Evolutionary conservation across 2,329 filamentous ascomycete species (phyloP).

Genomic region (Trichoderma harzianum): DNA sequence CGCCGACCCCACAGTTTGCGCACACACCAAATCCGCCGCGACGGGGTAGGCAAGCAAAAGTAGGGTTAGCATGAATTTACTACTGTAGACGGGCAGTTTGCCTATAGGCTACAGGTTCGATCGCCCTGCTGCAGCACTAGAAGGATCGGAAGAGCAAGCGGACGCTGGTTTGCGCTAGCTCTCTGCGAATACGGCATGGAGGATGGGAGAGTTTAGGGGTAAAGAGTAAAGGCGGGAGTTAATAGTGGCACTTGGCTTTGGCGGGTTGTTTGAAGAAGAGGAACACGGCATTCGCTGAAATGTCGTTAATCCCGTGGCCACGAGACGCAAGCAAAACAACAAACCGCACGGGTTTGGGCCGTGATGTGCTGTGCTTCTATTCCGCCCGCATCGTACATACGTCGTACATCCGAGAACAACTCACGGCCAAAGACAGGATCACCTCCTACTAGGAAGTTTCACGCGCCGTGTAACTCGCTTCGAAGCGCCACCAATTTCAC

Average conservation of each 20-base stretch:
- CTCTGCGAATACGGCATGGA: slow-evolving; percentile 4
- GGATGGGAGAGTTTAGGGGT: not conserved
- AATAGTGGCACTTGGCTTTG: not conserved
- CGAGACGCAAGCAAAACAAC: not conserved
- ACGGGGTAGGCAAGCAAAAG: not conserved
- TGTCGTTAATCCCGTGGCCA: not conserved
- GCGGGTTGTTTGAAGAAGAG: not conserved
- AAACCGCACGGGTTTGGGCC: not conserved
- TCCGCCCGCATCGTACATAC: not conserved
- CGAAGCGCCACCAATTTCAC: not conserved
- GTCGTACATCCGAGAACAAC: not conserved
- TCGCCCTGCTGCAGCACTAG: not conserved
- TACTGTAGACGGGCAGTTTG: not conserved
- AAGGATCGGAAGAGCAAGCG: not conserved
- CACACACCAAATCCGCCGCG: not conserved
- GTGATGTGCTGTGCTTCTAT: not conserved
- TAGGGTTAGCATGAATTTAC: not conserved
- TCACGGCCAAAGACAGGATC: not conserved
- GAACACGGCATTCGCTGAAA: not conserved
- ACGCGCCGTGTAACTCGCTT: not conserved
- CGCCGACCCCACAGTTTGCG: not conserved
- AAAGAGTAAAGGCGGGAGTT: not conserved
- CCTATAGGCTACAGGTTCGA: not conserved
- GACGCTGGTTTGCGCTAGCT: not conserved
- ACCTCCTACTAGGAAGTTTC: not conserved